Evolutionary conservation across 768 basidiomycete species (phyloP).

Genomic region (Podaxis sp.): DNA sequence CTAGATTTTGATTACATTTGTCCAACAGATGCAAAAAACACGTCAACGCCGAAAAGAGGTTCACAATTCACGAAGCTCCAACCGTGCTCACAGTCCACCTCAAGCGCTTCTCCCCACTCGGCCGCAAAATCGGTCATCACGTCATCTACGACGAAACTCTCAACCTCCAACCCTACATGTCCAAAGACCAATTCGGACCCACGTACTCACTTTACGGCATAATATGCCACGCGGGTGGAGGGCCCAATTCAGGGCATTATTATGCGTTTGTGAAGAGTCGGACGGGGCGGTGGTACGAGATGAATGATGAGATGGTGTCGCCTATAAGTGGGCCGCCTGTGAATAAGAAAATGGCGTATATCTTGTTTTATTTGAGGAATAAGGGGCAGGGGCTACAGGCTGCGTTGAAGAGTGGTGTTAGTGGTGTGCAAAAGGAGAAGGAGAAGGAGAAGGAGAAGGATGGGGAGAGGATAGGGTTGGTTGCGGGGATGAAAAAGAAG

Average conservation of each 20-base stretch:
- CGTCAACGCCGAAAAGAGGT: conserved; percentile 87
- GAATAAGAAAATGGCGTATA: conserved; percentile 80
- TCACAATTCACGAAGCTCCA: conserved; percentile 87
- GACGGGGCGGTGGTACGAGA: conserved; percentile 80
- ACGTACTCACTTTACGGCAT: conserved; percentile 88
- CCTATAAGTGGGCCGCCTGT: conserved; percentile 45
- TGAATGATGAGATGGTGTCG: conserved; percentile 87
- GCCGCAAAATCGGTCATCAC: conserved; percentile 78
- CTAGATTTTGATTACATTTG: not conserved
- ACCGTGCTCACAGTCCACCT: conserved; percentile 88
- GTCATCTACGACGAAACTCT: conserved; percentile 81
- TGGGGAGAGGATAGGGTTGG: conserved; percentile 38
- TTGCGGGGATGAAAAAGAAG: conserved; percentile 52
- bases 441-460: conserved; percentile 14
- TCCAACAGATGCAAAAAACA: conserved; percentile 81
- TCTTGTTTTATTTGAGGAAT: conserved; percentile 87
- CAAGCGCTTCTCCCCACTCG: conserved; percentile 91
- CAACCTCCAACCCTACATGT: conserved; percentile 78
- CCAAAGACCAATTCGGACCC: conserved; percentile 73
- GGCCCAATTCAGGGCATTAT: conserved; percentile 96
- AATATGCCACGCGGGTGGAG: conserved; percentile 89
- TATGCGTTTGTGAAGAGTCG: conserved; percentile 78
- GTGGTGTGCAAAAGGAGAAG: conserved; percentile 13
- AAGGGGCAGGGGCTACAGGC: conserved; percentile 75
- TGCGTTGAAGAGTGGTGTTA: conserved; percentile 41